Percentiles rank a stretch among this genome's conserved stretches.
phyloP scores from a whole-genome alignment of 768 basidiomycete species.

The Clitopilus passeckerianus region DNA sequence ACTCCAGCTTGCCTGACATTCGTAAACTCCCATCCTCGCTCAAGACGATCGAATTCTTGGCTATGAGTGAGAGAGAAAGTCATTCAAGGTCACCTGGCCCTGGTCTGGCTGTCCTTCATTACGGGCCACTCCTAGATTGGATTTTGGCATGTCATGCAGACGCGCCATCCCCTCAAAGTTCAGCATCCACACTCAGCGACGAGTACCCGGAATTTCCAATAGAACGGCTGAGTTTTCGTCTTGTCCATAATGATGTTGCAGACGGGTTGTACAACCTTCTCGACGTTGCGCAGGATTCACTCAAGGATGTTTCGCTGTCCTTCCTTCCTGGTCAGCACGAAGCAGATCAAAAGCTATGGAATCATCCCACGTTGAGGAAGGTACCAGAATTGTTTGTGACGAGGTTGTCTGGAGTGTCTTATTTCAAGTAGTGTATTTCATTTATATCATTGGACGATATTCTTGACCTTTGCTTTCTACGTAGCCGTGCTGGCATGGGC shows the following conservation, averaged over 20 bases:
- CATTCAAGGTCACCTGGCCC: background rate
- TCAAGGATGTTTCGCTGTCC: background rate
- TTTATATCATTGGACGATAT: background rate
- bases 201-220: background rate
- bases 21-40: background rate
- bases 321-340: background rate
- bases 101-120: background rate
- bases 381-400: background rate
- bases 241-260: background rate
- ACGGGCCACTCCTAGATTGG: background rate
- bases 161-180: background rate
- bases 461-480: background rate
- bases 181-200: background rate
- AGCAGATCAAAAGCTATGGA: background rate
- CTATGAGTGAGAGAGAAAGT: background rate
- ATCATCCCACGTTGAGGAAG: background rate
- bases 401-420: background rate
- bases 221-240: background rate
- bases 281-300: background rate
- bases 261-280: background rate
- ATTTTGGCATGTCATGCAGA: background rate
- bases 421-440: background rate
- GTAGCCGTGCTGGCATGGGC: too few species aligned
- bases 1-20: background rate
- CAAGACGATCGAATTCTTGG: background rate